Evolutionary conservation across 495 filamentous ascomycete species (phyloP).

Genomic region (Neurospora africana): DNA sequence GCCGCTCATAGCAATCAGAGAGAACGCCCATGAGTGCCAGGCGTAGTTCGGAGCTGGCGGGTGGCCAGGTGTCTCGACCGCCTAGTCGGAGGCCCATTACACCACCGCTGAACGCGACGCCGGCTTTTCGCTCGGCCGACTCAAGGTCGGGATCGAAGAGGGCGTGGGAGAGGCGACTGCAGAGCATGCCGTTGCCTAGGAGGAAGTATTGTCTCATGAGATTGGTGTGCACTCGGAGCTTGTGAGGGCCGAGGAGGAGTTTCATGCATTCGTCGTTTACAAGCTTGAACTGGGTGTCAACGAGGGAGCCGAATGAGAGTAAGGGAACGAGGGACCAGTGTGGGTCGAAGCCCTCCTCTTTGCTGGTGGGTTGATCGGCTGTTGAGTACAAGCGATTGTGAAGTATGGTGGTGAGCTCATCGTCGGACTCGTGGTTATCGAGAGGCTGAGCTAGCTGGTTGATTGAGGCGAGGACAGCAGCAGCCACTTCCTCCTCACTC

Average conservation of each 20-base stretch:
- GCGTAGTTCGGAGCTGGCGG: slow-evolving; percentile 82
- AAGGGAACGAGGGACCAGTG: slow-evolving; percentile 60
- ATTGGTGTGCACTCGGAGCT: slow-evolving; percentile 61
- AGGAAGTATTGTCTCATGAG: slow-evolving; percentile 75
- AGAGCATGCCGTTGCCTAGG: slow-evolving; percentile 74
- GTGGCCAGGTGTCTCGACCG: slow-evolving; percentile 74
- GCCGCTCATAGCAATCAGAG: slow-evolving; percentile 54
- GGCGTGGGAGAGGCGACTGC: slow-evolving; percentile 64
- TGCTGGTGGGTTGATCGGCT: background rate
- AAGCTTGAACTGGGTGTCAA: slow-evolving; percentile 62
- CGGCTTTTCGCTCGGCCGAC: slow-evolving; percentile 60
- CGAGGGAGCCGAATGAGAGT: slow-evolving; percentile 64
- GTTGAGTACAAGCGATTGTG: slow-evolving; percentile 15
- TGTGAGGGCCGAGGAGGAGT: slow-evolving; percentile 66
- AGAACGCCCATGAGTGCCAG: slow-evolving; percentile 82
- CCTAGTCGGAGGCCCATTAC: slow-evolving; percentile 73
- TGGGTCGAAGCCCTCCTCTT: slow-evolving; percentile 43
- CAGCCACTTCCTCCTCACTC: slow-evolving; percentile 37
- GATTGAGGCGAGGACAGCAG: slow-evolving; percentile 41
- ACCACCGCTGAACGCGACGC: slow-evolving; percentile 56
- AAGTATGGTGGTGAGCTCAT: slow-evolving; percentile 23
- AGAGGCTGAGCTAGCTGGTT: slow-evolving; percentile 29
- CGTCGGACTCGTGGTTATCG: slow-evolving; percentile 9
- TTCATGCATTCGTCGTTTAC: slow-evolving; percentile 69
- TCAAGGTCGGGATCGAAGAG: slow-evolving; percentile 81